Conservation (phyloP, 2,329 filamentous ascomycete genomes). For the Aspergillus intermedius region DNA sequence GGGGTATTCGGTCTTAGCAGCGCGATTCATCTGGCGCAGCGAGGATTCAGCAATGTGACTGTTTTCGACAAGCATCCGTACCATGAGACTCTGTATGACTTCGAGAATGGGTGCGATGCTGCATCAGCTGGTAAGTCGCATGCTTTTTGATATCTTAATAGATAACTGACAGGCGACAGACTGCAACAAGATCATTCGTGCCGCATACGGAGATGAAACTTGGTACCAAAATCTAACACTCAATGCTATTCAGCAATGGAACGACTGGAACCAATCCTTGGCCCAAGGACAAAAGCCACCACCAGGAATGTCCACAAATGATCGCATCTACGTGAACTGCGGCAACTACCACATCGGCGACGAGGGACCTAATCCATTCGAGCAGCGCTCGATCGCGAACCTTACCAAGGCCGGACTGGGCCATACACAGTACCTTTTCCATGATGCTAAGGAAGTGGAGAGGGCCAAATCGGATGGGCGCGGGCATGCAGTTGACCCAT, state of each 20-base stretch:
- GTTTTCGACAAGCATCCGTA: conserved; percentile 46
- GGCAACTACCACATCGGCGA: conserved; percentile 22
- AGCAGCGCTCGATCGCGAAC: conserved; percentile 30
- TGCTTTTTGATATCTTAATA: not conserved
- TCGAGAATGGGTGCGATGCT: conserved; percentile 36
- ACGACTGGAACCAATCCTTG: conserved; percentile 37
- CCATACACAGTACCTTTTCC: conserved; percentile 32
- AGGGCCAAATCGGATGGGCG: conserved; percentile 23
- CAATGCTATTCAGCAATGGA: conserved; percentile 40
- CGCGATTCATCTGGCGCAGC: conserved; percentile 38
- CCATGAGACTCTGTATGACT: conserved; percentile 36
- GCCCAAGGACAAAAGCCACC: conserved; percentile 23
- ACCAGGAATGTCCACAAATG: conserved; percentile 29
- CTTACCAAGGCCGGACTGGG: conserved; percentile 30
- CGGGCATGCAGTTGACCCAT: conserved; percentile 32
- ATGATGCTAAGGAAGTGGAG: conserved; percentile 18
- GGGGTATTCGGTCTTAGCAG: conserved; percentile 41
- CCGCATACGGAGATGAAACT: conserved; percentile 38
- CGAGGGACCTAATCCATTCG: conserved; percentile 21
- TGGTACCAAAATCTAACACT: conserved; percentile 43
- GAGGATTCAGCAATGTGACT: conserved; percentile 44
- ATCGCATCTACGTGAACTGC: conserved; percentile 36
- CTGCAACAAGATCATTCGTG: conserved; percentile 42
- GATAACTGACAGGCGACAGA: conserved; percentile 17
- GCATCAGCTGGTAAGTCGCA: conserved; percentile 35